Evolutionary conservation across 169 alveolate species (phyloP), one percentile per base, ranked within the genome.

Genomic region (Cystoisospora suis): DNA sequence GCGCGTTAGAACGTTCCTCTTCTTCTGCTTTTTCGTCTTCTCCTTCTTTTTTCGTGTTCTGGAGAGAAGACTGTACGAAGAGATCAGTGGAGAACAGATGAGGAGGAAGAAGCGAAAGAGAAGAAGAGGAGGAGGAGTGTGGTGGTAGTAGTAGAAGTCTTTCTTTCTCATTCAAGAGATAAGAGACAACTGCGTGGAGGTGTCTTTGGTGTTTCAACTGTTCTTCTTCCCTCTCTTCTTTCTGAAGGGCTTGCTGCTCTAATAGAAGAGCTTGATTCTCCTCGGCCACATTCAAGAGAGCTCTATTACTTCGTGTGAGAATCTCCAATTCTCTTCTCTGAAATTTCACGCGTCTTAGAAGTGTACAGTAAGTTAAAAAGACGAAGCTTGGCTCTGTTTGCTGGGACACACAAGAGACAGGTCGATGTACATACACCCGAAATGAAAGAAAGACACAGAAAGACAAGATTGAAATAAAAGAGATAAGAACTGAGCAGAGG

Each of bases 331-430:
- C 83, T 38, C 32, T 34, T 5, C 72, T 79, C 86, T 87, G 91
- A 38, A 65, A 86, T 77, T 87, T 79, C 86, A 70, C 44, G 20
- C 91, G 91, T 17, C 56, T 49, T 6, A 42, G n/a, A 47, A 87
- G 45, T 0, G 91, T 47, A 7, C 86, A 79, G 59, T 87, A 87
- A 46, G 47, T 49, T n/a, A 87, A 65, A 32, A 87, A 87, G 75
- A 87, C 79, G 45, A 87, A 87, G 0, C 77, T 87, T 53, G 91
- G 91, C 69, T 87, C 91, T n/a, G 91, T 87, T 87, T 87, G 91
- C 91, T 87, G 91, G 86, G 59, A 32, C 80, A n/a, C 1, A 69
- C 32, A 72, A 34, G 58, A 72, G 42, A n/a, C n/a, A n/a, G n/a
- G n/a, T n/a, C n/a, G n/a, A n/a, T n/a, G n/a, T n/a, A n/a, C 65